Evolutionary conservation across 2,329 filamentous ascomycete genomes (phyloP).

Genomic region (Aspergillus hiratsukae): DNA sequence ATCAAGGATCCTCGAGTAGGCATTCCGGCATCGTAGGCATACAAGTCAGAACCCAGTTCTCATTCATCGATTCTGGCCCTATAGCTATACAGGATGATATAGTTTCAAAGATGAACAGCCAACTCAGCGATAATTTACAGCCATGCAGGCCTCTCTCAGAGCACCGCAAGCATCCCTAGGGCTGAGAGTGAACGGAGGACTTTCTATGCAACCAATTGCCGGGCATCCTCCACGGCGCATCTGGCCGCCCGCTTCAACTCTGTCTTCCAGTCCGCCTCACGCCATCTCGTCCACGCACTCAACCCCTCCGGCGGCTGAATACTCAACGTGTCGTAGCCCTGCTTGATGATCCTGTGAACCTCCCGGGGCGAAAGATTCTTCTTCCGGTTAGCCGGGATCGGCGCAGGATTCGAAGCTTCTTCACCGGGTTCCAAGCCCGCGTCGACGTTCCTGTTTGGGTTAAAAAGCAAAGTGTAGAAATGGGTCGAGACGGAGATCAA

Average conservation of each 20-base stretch:
- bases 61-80: neutral
- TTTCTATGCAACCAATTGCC: slow-evolving; percentile 38
- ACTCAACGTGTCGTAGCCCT: slow-evolving; percentile 90
- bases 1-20: neutral
- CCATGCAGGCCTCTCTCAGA: neutral
- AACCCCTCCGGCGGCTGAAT: slow-evolving; percentile 85
- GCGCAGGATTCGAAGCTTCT: slow-evolving; percentile 19
- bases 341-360: slow-evolving; percentile 87
- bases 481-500: slow-evolving; percentile 74
- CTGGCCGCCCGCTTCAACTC: slow-evolving; percentile 84
- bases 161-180: neutral
- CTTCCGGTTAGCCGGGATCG: slow-evolving; percentile 38
- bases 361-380: slow-evolving; percentile 75
- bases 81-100: neutral
- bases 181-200: neutral
- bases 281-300: slow-evolving; percentile 78
- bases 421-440: slow-evolving; percentile 9
- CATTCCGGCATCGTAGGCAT: neutral
- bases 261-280: slow-evolving; percentile 79
- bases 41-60: neutral
- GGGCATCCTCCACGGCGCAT: slow-evolving; percentile 68
- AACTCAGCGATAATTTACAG: neutral
- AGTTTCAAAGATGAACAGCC: neutral
- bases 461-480: slow-evolving; percentile 73
- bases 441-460: slow-evolving; percentile 45